Base-by-base conservation (phyloP, 176 grass and related monocot species). In the Musa beccarii region DNA sequence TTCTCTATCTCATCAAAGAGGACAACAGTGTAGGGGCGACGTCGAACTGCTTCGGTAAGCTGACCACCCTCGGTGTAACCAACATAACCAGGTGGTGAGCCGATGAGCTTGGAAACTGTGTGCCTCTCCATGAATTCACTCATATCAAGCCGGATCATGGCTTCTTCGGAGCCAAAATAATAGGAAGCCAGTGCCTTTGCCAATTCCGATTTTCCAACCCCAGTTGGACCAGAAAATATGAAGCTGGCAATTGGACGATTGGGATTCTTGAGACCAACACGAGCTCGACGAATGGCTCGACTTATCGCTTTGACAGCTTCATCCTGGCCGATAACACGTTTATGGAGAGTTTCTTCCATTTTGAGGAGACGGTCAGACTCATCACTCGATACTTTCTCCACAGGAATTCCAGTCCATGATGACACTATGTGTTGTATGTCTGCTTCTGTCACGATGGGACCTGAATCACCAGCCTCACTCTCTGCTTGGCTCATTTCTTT, bases 121-220 rank as follows among this genome's bases (percentile, higher is more conserved):
- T 98, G 95, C 54, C 95, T 86, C 80, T 98, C 95, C 90, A 98
- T 98, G 68, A 98, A 98, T 83, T 98, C 95, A 72, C 95, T 98
- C 95, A 98, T 98, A 79, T 98, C 95, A 65, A 98, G 88, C 53
- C 88, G 85, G 76, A 93, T 91, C 95, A 93, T 98, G 66, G 95
- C 88, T 77, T 93, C 94, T 76, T 98, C 94, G 12, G 90, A 98
- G 50, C 95, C 95, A 17, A 93, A 98, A 73, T 93, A 98, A 75
- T 91, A 93, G 28, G 95, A 57, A 14, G 90, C 95, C 29, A 93
- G 82, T 68, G 90, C 79, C 78, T 97, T 97, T 59, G 93, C 93
- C 25, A 97, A 79, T 77, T 97, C 90, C 71, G 93, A 97, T 89
- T 97, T 97, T 15, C 93, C 93, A 71, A 97, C 93, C 70, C 93